A percentile compares a stretch with the other conserved stretches of the same genome.
Conservation (phyloP, 371 early-diverging fungal genomes). For the Mortierella sp. region DNA sequence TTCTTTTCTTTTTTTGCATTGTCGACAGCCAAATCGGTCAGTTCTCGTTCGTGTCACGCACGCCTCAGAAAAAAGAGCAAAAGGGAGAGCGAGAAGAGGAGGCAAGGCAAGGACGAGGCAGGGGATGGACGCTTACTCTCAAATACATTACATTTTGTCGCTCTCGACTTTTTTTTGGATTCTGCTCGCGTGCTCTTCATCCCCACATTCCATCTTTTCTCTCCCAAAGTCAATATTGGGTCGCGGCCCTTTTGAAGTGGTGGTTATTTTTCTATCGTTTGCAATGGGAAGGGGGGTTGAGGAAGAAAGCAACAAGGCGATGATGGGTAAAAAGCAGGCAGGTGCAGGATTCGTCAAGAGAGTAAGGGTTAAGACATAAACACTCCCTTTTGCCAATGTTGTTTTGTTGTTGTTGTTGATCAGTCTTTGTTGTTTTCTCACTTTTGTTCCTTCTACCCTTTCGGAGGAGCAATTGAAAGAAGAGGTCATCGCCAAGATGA, state of each 20-base stretch:
- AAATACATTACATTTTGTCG: not conserved
- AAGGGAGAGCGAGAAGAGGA: not conserved
- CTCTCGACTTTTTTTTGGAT: not conserved
- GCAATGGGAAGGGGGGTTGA: not conserved
- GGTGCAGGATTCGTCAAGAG: not conserved
- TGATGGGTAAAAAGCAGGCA: not conserved
- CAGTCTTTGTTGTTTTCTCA: not conserved
- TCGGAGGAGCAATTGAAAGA: not conserved
- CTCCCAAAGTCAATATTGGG: not conserved
- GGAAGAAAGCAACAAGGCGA: not conserved
- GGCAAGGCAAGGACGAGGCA: not conserved
- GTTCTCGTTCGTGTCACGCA: conserved; percentile 4
- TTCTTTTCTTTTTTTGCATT: not conserved
- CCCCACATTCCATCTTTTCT: conserved; percentile 15
- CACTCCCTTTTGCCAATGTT: not conserved
- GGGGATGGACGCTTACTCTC: not conserved
- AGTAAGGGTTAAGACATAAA: not conserved
- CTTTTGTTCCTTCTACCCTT: not conserved
- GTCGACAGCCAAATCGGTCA: not conserved
- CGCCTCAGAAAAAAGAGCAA: not conserved
- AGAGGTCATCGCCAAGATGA: not conserved
- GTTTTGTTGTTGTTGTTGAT: no score
- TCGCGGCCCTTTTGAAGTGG: not conserved
- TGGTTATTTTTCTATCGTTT: conserved; percentile 1
- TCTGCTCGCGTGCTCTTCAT: conserved; percentile 23